These are phyloP conservation scores for Adenanthera pavonina DNA, from an alignment of 306 rosid genomes.

Conservation along the genomic window DNA sequence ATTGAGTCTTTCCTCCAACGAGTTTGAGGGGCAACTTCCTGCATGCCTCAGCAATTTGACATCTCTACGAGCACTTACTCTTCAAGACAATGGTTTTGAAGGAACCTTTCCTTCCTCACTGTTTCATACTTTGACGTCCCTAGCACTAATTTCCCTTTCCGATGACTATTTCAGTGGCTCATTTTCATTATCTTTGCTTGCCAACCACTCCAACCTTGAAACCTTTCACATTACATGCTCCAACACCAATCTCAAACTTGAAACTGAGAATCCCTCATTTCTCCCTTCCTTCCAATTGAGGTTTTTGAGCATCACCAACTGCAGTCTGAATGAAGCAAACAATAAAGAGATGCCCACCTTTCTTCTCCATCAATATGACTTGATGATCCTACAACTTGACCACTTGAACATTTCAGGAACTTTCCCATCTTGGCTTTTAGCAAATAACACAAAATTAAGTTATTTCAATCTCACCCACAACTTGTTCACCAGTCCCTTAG, in stretches of 20 bases:
- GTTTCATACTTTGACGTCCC: neutral
- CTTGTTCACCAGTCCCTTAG: constrained; percentile 1
- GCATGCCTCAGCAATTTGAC: constrained; percentile 1
- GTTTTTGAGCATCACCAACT: neutral
- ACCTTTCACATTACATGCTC: neutral
- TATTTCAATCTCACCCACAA: neutral
- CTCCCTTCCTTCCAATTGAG: constrained; percentile 34
- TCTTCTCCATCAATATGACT: constrained; percentile 24
- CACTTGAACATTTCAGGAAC: neutral
- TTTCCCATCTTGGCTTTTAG: constrained; percentile 36
- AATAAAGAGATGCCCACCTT: constrained; percentile 8
- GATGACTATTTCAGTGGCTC: constrained; percentile 15
- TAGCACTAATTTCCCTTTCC: neutral
- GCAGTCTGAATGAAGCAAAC: constrained; percentile 3
- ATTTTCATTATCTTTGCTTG: constrained; percentile 23
- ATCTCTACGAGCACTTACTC: neutral
- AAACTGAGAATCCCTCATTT: constrained; percentile 34
- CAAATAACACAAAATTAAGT: constrained; percentile 24
- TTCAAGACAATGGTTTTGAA: neutral
- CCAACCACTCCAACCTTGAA: constrained; percentile 34
- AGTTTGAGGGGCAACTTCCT: constrained; percentile 18
- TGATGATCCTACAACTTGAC: neutral
- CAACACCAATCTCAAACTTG: constrained; percentile 14
- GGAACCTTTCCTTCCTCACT: constrained; percentile 23
- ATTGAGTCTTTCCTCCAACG: neutral